These are phyloP conservation scores for Fragaria iinumae DNA, from an alignment of 306 rosid genomes.

Conservation along the genomic window DNA sequence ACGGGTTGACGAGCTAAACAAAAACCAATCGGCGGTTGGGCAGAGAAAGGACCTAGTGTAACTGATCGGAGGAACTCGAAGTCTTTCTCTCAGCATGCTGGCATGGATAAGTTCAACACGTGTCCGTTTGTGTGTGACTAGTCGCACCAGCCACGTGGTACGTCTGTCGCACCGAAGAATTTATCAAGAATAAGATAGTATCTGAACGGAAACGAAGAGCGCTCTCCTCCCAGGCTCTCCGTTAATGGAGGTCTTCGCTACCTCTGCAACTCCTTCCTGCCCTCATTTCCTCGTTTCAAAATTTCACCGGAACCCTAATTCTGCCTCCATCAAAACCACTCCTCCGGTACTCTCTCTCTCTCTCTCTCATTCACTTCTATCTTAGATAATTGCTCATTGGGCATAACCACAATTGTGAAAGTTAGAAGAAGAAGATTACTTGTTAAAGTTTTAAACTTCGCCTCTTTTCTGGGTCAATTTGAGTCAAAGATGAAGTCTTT, in stretches of 20 bases:
- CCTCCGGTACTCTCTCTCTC: slow-evolving; percentile 34
- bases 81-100: no score
- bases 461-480: background rate
- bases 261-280: slow-evolving; percentile 32
- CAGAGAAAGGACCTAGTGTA: no score
- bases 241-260: slow-evolving; percentile 57
- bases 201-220: background rate
- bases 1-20: no score
- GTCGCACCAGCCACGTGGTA: no score
- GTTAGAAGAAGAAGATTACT: background rate
- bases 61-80: no score
- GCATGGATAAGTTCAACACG: no score
- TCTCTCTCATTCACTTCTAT: slow-evolving; percentile 7
- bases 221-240: slow-evolving; percentile 18
- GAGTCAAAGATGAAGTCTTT: background rate
- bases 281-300: slow-evolving; percentile 19
- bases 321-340: slow-evolving; percentile 18
- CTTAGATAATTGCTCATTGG: background rate
- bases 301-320: slow-evolving; percentile 17
- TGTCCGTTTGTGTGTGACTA: no score
- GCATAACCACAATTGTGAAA: background rate
- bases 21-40: no score
- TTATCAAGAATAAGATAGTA: no score
- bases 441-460: background rate
- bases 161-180: no score